phyloP scores from a whole-genome alignment of 352 stramenopile genomes.

The Phytophthora pseudosyringae region DNA sequence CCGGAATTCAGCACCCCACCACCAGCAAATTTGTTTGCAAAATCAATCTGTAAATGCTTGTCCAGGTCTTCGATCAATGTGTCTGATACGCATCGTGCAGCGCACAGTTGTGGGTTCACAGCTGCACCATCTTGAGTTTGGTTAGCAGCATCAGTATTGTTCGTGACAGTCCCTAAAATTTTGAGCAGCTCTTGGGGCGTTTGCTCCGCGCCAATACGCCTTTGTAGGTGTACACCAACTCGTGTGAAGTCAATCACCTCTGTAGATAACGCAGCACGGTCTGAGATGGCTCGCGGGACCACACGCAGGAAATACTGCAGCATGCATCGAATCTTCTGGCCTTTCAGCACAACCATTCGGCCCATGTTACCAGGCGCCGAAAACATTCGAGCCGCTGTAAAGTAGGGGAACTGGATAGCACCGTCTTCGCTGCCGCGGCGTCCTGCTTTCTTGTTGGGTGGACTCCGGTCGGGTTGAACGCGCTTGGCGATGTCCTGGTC shows the following conservation, averaged over 20 bases:
- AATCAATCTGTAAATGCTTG: slow-evolving; percentile 78
- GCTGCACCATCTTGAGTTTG: background rate
- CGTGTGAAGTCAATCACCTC: slow-evolving; percentile 72
- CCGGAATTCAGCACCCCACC: slow-evolving; percentile 75
- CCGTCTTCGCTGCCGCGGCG: slow-evolving; percentile 13
- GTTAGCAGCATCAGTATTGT: background rate
- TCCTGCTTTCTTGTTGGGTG: slow-evolving; percentile 11
- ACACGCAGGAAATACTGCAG: slow-evolving; percentile 75
- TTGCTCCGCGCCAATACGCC: slow-evolving; percentile 4
- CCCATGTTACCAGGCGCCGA: slow-evolving; percentile 27
- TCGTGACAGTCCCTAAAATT: slow-evolving; percentile 3
- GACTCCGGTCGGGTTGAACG: slow-evolving; percentile 1
- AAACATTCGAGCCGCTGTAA: slow-evolving; percentile 56
- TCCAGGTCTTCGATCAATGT: slow-evolving; percentile 71
- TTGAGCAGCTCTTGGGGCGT: slow-evolving; percentile 31
- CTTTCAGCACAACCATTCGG: slow-evolving; percentile 48
- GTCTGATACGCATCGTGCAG: slow-evolving; percentile 39
- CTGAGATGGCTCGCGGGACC: slow-evolving; percentile 38
- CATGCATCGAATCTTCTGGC: slow-evolving; percentile 72
- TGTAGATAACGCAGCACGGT: slow-evolving; percentile 14
- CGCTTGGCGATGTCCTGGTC: slow-evolving; percentile 41
- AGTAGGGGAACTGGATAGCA: slow-evolving; percentile 57
- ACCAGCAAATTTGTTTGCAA: slow-evolving; percentile 83
- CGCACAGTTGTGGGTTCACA: slow-evolving; percentile 16
- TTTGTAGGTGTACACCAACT: slow-evolving; percentile 37